These are phyloP conservation scores for Melastoma candidum DNA, from an alignment of 441 rosid species.

Conservation along the genomic window DNA sequence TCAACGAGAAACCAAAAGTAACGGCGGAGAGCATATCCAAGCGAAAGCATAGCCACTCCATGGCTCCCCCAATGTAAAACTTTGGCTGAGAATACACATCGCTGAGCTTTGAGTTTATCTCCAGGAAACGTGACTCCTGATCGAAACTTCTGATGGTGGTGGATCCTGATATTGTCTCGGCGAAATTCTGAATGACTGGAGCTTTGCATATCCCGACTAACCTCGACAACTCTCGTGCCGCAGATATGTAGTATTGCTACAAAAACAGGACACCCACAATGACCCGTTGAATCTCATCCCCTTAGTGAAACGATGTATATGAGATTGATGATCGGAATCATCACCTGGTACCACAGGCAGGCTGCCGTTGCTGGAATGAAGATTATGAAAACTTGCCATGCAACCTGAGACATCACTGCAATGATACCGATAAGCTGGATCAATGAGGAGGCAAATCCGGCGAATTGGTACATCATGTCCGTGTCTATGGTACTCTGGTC, in stretches of 20 bases:
- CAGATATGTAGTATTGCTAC: conserved; percentile 66
- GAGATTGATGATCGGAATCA: not conserved
- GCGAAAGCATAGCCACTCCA: conserved; percentile 87
- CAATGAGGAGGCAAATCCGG: conserved; percentile 33
- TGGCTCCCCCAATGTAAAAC: conserved; percentile 62
- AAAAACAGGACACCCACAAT: not conserved
- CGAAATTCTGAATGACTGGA: conserved; percentile 78
- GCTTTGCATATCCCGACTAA: conserved; percentile 76
- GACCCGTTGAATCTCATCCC: too few relatives aligned
- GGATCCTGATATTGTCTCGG: conserved; percentile 75
- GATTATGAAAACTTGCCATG: conserved; percentile 74
- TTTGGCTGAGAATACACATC: conserved; percentile 72
- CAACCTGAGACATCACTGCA: conserved; percentile 82
- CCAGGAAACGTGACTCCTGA: conserved; percentile 59
- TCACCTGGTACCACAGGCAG: conserved; percentile 83
- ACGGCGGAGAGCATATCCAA: conserved; percentile 61
- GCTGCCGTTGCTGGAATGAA: conserved; percentile 63
- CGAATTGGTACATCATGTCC: conserved; percentile 41
- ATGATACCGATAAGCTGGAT: conserved; percentile 67
- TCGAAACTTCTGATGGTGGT: conserved; percentile 79
- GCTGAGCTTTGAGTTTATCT: conserved; percentile 46
- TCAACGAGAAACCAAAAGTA: conserved; percentile 62
- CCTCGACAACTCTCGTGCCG: conserved; percentile 81
- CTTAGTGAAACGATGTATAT: conserved; percentile 1
- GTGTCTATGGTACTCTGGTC: conserved; percentile 73